Evolutionary conservation across 2,329 filamentous ascomycete species (phyloP).

Genomic region (Pyrenophora graminea): DNA sequence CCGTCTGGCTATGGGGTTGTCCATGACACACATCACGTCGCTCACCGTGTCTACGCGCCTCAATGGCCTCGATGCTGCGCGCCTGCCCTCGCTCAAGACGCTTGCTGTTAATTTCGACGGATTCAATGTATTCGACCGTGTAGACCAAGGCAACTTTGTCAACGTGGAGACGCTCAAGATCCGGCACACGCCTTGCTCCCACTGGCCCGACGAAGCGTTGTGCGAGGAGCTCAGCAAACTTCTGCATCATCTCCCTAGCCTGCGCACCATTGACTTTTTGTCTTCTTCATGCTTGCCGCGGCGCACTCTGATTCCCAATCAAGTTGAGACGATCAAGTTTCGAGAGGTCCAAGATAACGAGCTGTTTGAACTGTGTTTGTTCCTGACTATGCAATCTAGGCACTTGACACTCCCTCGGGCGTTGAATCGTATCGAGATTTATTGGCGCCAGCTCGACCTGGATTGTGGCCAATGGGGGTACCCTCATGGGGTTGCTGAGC

Average conservation of each 20-base stretch:
- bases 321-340: too few relatives aligned
- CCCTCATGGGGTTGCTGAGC: too few relatives aligned
- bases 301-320: too few relatives aligned
- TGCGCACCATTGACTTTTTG: neutral
- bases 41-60: neutral
- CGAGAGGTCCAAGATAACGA: too few relatives aligned
- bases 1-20: neutral
- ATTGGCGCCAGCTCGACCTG: too few relatives aligned
- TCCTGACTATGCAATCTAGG: too few relatives aligned
- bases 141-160: neutral
- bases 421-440: too few relatives aligned
- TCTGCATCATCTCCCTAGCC: neutral
- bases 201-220: neutral
- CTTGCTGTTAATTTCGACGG: neutral
- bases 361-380: too few relatives aligned
- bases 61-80: neutral
- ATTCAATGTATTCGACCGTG: neutral
- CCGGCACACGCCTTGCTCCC: neutral
- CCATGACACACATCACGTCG: neutral
- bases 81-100: neutral
- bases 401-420: too few relatives aligned
- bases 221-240: neutral
- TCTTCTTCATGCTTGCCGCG: too few relatives aligned
- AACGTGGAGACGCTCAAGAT: neutral
- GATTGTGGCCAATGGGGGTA: too few relatives aligned